Percentiles rank a stretch among this genome's conserved stretches.
Evolutionary conservation across 75 land plant genomes (phyloP).

Genomic region (Cryptomeria japonica): DNA sequence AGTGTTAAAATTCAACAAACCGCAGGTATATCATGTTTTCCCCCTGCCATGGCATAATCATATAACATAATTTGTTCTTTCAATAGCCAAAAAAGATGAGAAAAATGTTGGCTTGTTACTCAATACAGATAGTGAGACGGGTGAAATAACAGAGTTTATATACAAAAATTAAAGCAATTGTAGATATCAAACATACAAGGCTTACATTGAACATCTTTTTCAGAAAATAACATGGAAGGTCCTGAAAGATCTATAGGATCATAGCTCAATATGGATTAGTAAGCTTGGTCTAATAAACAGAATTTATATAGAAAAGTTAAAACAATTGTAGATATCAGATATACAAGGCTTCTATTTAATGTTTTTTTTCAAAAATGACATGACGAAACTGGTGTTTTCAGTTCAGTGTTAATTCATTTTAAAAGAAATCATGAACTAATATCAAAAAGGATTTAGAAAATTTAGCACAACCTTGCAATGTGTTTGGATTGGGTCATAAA

Average conservation of each 20-base stretch:
- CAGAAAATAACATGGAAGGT: neutral
- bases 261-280: neutral
- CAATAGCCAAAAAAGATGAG: neutral
- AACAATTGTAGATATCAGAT: neutral
- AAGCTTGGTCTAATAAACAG: neutral
- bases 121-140: neutral
- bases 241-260: no score
- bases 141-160: neutral
- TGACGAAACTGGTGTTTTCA: neutral
- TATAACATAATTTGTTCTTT: no score
- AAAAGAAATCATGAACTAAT: neutral
- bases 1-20: no score
- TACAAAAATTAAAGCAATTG: neutral
- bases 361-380: neutral
- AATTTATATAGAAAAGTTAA: neutral
- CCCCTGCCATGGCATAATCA: neutral
- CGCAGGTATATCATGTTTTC: neutral
- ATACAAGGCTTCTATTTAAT: neutral
- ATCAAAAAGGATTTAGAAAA: neutral
- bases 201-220: neutral
- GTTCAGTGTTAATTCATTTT: neutral
- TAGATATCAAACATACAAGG: neutral
- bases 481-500: neutral
- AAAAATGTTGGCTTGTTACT: no score
- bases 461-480: neutral